Evolutionary conservation across 352 stramenopile genomes (phyloP).

Genomic region (Pythium periplocum): DNA sequence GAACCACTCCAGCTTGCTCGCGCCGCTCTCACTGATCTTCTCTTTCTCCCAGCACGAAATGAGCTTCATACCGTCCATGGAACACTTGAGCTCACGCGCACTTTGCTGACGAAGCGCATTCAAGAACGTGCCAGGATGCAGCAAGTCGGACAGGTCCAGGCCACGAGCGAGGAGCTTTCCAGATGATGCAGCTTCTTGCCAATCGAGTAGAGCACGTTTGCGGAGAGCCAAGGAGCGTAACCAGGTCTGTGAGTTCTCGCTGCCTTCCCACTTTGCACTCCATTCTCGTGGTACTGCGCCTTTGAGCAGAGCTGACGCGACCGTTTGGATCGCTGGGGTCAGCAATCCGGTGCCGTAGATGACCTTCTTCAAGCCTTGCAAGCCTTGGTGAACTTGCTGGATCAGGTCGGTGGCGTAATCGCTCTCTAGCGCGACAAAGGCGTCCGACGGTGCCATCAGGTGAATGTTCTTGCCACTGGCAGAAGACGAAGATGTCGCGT

Average conservation of each 20-base stretch:
- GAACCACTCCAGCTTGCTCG: conserved; percentile 63
- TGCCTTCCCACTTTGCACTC: conserved; percentile 80
- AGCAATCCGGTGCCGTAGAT: conserved; percentile 89
- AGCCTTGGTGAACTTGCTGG: conserved; percentile 57
- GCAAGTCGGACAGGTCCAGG: conserved; percentile 87
- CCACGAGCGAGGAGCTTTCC: conserved; percentile 70
- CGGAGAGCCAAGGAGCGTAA: conserved; percentile 72
- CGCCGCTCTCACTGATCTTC: conserved; percentile 16
- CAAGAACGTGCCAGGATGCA: conserved; percentile 93
- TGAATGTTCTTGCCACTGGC: conserved; percentile 26
- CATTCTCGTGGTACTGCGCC: conserved; percentile 74
- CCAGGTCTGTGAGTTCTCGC: conserved; percentile 68
- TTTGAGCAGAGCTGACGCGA: conserved; percentile 70
- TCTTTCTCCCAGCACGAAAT: conserved; percentile 87
- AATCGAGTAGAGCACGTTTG: conserved; percentile 79
- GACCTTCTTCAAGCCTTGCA: conserved; percentile 84
- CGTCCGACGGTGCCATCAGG: conserved; percentile 70
- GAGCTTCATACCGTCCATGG: conserved; percentile 90
- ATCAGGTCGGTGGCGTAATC: conserved; percentile 71
- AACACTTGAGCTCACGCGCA: conserved; percentile 70
- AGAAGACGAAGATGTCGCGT: conserved; percentile 9
- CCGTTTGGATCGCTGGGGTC: conserved; percentile 82
- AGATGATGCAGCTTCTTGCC: conserved; percentile 55
- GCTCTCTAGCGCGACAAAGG: conserved; percentile 90
- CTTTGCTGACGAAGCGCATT: conserved; percentile 92